Evolutionary conservation across 306 rosid species (phyloP).

Genomic region (Medicago arabica): DNA sequence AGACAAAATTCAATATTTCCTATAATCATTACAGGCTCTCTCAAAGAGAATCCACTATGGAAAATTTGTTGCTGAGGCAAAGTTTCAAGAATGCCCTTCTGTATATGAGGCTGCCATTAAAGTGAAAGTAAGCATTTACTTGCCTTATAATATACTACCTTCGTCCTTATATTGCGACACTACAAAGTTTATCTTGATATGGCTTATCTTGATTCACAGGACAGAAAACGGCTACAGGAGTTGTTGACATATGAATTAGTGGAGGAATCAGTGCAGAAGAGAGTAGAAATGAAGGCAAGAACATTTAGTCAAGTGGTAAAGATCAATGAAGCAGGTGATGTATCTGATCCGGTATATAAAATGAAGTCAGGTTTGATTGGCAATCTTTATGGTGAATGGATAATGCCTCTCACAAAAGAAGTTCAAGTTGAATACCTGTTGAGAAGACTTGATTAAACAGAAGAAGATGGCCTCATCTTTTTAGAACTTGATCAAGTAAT

Average conservation of each 20-base stretch:
- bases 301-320: constrained; percentile 48
- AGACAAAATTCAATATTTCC: no score
- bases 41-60: constrained; percentile 73
- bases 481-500: background rate
- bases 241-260: constrained; percentile 54
- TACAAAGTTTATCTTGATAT: background rate
- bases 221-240: constrained; percentile 44
- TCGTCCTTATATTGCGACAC: background rate
- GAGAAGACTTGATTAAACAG: constrained; percentile 51
- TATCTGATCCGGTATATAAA: constrained; percentile 43
- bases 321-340: constrained; percentile 29
- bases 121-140: constrained; percentile 43
- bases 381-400: constrained; percentile 54
- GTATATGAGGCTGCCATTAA: constrained; percentile 54
- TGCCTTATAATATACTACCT: background rate
- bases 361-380: constrained; percentile 58
- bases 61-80: constrained; percentile 71
- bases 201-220: constrained; percentile 45
- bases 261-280: constrained; percentile 53
- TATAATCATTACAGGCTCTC: constrained; percentile 48
- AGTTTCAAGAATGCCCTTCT: constrained; percentile 50
- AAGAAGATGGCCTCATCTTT: background rate
- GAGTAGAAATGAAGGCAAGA: constrained; percentile 59
- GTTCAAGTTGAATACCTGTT: constrained; percentile 63
- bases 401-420: constrained; percentile 70